Conservation (phyloP, 768 basidiomycete species). For the Rhizopogon roseolus region DNA sequence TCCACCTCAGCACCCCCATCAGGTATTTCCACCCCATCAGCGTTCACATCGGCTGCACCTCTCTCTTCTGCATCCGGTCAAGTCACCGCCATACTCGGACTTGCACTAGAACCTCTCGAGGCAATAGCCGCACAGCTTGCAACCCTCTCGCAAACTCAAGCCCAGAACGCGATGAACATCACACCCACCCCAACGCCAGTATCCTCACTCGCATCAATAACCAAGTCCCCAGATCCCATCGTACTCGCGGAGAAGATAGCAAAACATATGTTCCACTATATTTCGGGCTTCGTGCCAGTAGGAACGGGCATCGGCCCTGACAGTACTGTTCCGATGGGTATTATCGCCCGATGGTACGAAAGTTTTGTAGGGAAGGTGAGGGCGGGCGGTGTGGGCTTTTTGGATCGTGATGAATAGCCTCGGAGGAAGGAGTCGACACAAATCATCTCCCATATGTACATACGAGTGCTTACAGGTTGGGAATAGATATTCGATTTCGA, state of each 20-base stretch:
- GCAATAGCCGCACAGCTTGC: slow-evolving; percentile 57
- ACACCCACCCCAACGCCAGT: slow-evolving; percentile 15
- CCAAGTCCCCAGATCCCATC: slow-evolving; percentile 37
- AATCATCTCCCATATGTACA: too few relatives aligned
- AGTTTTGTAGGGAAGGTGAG: slow-evolving; percentile 54
- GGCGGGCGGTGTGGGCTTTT: slow-evolving; percentile 55
- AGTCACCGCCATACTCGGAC: slow-evolving; percentile 71
- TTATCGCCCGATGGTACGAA: slow-evolving; percentile 72
- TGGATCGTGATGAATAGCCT: slow-evolving; percentile 38
- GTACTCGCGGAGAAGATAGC: slow-evolving; percentile 64
- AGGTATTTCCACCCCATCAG: slow-evolving; percentile 25
- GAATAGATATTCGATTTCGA: background rate
- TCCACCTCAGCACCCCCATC: slow-evolving; percentile 24
- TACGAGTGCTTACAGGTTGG: background rate
- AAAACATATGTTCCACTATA: slow-evolving; percentile 71
- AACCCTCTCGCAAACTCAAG: slow-evolving; percentile 31
- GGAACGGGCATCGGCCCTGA: slow-evolving; percentile 40
- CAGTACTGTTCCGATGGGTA: slow-evolving; percentile 53
- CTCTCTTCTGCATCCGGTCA: slow-evolving; percentile 34
- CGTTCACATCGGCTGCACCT: slow-evolving; percentile 23
- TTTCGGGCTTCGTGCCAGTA: slow-evolving; percentile 56
- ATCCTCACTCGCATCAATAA: slow-evolving; percentile 17
- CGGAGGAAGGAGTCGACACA: too few relatives aligned
- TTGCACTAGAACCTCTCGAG: slow-evolving; percentile 73
- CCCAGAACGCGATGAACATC: slow-evolving; percentile 19